Base-by-base conservation (phyloP, 1,284 basidiomycete genomes). In the Ustilago nuda region DNA sequence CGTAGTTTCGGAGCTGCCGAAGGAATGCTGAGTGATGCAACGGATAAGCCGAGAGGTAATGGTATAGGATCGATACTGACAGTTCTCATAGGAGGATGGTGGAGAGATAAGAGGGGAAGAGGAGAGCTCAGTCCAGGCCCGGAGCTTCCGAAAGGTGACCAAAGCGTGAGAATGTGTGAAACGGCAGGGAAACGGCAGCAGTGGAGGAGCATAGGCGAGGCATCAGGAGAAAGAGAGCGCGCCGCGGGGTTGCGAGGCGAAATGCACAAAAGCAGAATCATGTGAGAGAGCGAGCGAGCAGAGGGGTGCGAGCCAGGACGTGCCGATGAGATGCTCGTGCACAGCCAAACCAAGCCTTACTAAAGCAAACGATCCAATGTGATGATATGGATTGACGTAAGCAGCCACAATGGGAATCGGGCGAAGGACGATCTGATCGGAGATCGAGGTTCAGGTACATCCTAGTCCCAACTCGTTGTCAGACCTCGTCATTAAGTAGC, bases 271-370 rank as follows among this genome's bases (percentile, higher is more conserved):
- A 45, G 56, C 56, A 48, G 41, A 36, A 58, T 58, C 33, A 58
- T 58, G 56, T 58, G 56, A 58, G 56, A 45, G 56, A 5, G 13
- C 35, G 23, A 27, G 23, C 17, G 30, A 57, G 43, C n/a, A 48
- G 56, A 57, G 56, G 56, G 56, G 56, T 57, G 43, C 56, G 45
- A 46, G 43, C 43, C 56, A 46, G 3, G 36, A 37, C 36, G 36
- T 37, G 36, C 5, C 36, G 36, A 37, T 37, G 36, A 37, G 36
- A 8, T 37, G 8, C 13, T 37, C 23, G 3, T 27, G 23, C 23
- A 27, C 36, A 37, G 36, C 36, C 36, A 37, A 23, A 27, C 23
- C 23, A 27, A 19, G 19, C 19, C 19, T 19, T 19, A 19, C 19
- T 19, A 1, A 19, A 19, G 19, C 19, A 19, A 19, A 19, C 19